Percentiles rank a stretch among this genome's conserved stretches.
Conservation (phyloP, 805 yeast genomes). For the Candida sonorensis region DNA sequence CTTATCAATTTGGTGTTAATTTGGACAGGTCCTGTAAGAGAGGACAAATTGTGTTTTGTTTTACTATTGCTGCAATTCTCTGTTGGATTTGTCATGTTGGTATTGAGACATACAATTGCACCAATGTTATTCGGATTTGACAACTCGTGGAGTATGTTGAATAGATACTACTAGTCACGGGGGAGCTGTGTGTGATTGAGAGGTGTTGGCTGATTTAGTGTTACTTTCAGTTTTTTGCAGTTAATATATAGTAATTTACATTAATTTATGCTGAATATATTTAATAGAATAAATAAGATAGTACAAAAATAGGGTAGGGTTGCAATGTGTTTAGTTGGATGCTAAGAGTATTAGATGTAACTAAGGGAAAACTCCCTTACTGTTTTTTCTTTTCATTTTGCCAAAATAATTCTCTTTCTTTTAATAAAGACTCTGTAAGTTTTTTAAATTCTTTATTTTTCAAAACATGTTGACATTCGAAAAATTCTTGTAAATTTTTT, state of each 20-base stretch:
- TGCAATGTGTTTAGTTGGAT: too few species aligned
- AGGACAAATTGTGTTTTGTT: constrained; percentile 60
- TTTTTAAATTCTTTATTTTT: constrained; percentile 64
- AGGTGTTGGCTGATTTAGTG: too few species aligned
- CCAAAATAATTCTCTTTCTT: constrained; percentile 40
- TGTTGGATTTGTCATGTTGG: constrained; percentile 60
- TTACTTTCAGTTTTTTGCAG: too few species aligned
- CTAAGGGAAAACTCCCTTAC: neutral
- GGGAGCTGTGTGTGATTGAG: too few species aligned
- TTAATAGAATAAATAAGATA: too few species aligned
- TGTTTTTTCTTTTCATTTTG: constrained; percentile 1
- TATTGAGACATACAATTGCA: constrained; percentile 77
- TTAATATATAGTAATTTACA: too few species aligned
- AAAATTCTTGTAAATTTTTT: constrained; percentile 63
- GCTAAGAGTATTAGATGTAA: too few species aligned
- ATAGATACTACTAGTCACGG: too few species aligned
- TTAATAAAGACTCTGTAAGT: constrained; percentile 57
- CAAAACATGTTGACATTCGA: constrained; percentile 51
- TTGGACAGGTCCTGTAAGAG: constrained; percentile 86
- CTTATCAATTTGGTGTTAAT: constrained; percentile 77
- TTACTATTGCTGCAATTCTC: constrained; percentile 57
- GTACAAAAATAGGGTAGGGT: too few species aligned
- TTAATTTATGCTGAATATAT: too few species aligned
- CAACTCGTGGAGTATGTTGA: constrained; percentile 44
- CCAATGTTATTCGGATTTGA: constrained; percentile 86